Evolutionary conservation across 495 filamentous ascomycete genomes (phyloP).

Genomic region (Xylaria longipes): DNA sequence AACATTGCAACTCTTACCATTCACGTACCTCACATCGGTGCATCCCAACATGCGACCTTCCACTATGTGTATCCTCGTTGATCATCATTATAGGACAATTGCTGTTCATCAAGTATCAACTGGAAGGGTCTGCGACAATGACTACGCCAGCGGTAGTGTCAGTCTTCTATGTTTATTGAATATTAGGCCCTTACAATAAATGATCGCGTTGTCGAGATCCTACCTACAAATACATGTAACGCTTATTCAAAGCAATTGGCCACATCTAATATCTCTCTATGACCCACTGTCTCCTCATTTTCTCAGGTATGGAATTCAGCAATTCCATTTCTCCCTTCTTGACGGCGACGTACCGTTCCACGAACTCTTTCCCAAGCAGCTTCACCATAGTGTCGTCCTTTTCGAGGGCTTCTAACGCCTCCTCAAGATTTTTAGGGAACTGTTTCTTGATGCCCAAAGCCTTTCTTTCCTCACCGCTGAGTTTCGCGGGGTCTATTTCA

Average conservation of each 20-base stretch:
- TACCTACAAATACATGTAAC: neutral
- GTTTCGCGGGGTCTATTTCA: conserved; percentile 57
- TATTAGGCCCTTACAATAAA: neutral
- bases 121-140: neutral
- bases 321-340: conserved; percentile 63
- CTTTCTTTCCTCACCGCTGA: conserved; percentile 56
- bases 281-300: conserved; percentile 62
- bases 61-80: neutral
- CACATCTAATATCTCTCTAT: conserved; percentile 61
- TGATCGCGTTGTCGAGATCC: too few relatives aligned
- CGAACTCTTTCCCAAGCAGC: conserved; percentile 58
- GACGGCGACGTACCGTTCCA: conserved; percentile 64
- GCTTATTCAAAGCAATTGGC: neutral
- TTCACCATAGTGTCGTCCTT: conserved; percentile 50
- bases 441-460: conserved; percentile 59
- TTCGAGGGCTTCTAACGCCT: conserved; percentile 59
- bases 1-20: neutral
- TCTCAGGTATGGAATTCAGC: conserved; percentile 50
- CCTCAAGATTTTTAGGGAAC: conserved; percentile 59
- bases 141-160: neutral
- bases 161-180: neutral
- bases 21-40: neutral
- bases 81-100: neutral
- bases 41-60: neutral
- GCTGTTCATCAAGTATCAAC: neutral